A percentile compares a stretch with the other conserved stretches of the same genome.
Conservation (phyloP, 768 basidiomycete species). For the Roridomyces roridus region DNA sequence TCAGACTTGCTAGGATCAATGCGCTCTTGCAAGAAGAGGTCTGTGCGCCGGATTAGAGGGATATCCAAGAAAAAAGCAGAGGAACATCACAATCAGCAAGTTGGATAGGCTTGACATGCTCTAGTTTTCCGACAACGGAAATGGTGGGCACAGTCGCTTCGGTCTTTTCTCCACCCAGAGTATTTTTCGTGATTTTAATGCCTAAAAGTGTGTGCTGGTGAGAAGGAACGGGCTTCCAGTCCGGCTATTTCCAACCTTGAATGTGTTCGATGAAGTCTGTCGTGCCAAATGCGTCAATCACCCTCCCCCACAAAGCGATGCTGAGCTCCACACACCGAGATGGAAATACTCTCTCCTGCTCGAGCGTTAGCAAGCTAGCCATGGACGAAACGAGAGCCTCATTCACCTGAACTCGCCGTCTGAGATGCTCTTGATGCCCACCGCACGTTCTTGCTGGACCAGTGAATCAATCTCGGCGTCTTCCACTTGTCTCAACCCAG, state of each 20-base stretch:
- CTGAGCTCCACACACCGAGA: slow-evolving; percentile 39
- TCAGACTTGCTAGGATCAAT: slow-evolving; percentile 22
- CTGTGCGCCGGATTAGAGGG: background rate
- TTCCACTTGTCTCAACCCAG: slow-evolving; percentile 39
- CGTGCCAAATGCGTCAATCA: too few relatives aligned
- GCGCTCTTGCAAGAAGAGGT: slow-evolving; percentile 15
- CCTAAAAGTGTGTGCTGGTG: background rate
- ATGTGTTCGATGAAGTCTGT: slow-evolving; percentile 26
- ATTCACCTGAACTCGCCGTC: slow-evolving; percentile 46
- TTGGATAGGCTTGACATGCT: slow-evolving; percentile 26
- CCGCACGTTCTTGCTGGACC: slow-evolving; percentile 42
- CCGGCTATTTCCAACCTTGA: slow-evolving; percentile 1
- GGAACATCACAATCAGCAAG: slow-evolving; percentile 21
- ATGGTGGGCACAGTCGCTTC: slow-evolving; percentile 22
- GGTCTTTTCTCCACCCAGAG: slow-evolving; percentile 10
- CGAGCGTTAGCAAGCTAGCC: too few relatives aligned
- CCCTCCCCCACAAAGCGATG: too few relatives aligned
- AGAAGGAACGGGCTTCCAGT: background rate
- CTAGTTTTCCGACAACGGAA: slow-evolving; percentile 21
- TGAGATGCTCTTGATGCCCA: slow-evolving; percentile 45
- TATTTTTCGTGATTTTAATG: slow-evolving; percentile 14
- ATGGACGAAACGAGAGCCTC: too few relatives aligned
- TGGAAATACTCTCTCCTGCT: slow-evolving; percentile 24
- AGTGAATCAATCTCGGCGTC: slow-evolving; percentile 41
- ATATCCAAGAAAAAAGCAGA: background rate